Percentiles rank a stretch among this genome's conserved stretches.
Evolutionary conservation across 768 basidiomycete species (phyloP).

Genomic region (Calocybe indica): DNA sequence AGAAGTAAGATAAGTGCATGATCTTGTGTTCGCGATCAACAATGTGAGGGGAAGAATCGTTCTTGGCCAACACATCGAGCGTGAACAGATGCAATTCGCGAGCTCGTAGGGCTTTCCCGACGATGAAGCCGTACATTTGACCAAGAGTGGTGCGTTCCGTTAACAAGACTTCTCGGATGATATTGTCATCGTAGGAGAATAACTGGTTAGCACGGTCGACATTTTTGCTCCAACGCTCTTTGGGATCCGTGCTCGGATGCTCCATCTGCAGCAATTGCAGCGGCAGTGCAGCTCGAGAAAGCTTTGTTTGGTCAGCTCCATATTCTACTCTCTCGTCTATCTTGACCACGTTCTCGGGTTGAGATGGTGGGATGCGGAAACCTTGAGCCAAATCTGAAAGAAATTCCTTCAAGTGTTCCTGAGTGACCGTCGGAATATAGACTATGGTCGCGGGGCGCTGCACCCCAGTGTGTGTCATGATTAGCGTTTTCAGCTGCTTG

Average conservation of each 20-base stretch:
- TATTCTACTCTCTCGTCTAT: slow-evolving; percentile 52
- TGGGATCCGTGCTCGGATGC: slow-evolving; percentile 31
- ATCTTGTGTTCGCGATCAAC: slow-evolving; percentile 51
- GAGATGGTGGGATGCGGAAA: slow-evolving; percentile 21
- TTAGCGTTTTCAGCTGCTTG: slow-evolving; percentile 62
- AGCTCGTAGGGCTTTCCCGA: slow-evolving; percentile 60
- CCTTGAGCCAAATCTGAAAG: slow-evolving; percentile 41
- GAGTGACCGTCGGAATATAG: slow-evolving; percentile 54
- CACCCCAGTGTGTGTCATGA: slow-evolving; percentile 53
- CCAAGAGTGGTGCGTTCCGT: slow-evolving; percentile 65
- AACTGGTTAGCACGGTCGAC: slow-evolving; percentile 42
- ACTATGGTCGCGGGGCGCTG: slow-evolving; percentile 55
- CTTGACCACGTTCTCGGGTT: slow-evolving; percentile 35
- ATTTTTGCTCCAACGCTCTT: slow-evolving; percentile 42
- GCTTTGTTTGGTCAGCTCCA: slow-evolving; percentile 33
- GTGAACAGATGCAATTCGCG: slow-evolving; percentile 57
- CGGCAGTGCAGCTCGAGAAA: slow-evolving; percentile 28
- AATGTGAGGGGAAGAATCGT: slow-evolving; percentile 32
- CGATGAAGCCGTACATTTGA: slow-evolving; percentile 70
- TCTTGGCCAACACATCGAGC: slow-evolving; percentile 39
- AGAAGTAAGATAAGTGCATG: slow-evolving; percentile 54
- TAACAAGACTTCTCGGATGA: slow-evolving; percentile 57
- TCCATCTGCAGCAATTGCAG: slow-evolving; percentile 43
- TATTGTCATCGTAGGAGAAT: slow-evolving; percentile 45
- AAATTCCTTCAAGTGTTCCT: slow-evolving; percentile 51